Percentiles rank a stretch among this genome's conserved stretches.
Evolutionary conservation across 345 rosid species (phyloP).

Genomic region (Noccaea caerulescens): DNA sequence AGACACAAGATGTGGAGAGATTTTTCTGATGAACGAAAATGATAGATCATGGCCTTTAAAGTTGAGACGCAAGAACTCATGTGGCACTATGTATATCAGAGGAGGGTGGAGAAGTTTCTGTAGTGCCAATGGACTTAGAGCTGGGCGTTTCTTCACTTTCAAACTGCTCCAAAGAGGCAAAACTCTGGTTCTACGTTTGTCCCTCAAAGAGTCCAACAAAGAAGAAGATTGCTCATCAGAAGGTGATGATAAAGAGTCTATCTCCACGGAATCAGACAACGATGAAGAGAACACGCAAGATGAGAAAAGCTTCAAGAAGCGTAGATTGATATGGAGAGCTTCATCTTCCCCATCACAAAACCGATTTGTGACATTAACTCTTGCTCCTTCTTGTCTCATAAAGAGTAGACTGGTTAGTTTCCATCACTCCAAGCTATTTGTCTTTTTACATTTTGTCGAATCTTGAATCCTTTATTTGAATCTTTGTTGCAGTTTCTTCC

Average conservation of each 20-base stretch:
- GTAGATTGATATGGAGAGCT: not conserved
- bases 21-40: conserved; percentile 16
- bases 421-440: not conserved
- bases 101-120: conserved; percentile 33
- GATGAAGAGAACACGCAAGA: conserved; percentile 9
- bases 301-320: not conserved
- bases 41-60: not conserved
- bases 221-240: not conserved
- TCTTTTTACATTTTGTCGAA: not conserved
- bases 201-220: not conserved
- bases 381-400: not conserved
- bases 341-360: conserved; percentile 12
- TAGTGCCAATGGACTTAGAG: not conserved
- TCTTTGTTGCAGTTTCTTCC: conserved; percentile 27
- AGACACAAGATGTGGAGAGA: not conserved
- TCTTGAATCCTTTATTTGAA: not conserved
- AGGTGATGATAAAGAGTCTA: conserved; percentile 1
- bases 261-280: conserved; percentile 3
- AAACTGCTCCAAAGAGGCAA: conserved; percentile 5
- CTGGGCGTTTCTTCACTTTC: conserved; percentile 11
- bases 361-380: conserved; percentile 19
- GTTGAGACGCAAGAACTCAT: not conserved
- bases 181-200: conserved; percentile 20
- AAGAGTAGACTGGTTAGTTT: conserved; percentile 14
- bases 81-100: not conserved